Base-by-base conservation (phyloP, 768 basidiomycete species). In the Boletus fagicola region DNA sequence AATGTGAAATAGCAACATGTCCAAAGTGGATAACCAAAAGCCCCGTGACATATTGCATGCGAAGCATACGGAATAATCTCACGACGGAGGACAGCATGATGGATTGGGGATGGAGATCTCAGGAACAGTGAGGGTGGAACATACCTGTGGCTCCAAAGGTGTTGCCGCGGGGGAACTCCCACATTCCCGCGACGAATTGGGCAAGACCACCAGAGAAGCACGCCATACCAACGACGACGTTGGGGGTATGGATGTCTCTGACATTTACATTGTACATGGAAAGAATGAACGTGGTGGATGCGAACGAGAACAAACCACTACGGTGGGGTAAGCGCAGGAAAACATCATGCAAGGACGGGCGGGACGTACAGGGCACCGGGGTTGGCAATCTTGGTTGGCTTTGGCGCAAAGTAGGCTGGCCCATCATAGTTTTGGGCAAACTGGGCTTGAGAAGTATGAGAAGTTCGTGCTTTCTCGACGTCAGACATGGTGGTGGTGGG, bases 161-260 rank as follows among this genome's bases (percentile, higher is more conserved):
- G 61, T 92, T 90, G 1, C 85, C 85, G 33, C 80, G 73, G 16
- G 84, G 82, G 74, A 86, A 87, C 72, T 87, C 86, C 91, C 91
- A 93, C 87, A 94, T 92, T 42, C 94, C 94, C 31, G 92, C 93
- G 39, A 94, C 75, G 46, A 95, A 77, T 69, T 95, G 94, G 13
- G 80, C 86, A 33, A 94, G 84, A 58, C 94, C 94, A 61, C 93
- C 94, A 59, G 83, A 83, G 72, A 85, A 89, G 62, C 91, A 67
- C 26, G 92, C 91, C 92, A 95, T 92, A 50, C 92, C 94, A 49
- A 93, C 80, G 48, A 92, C 83, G 30, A 85, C 82, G 56, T 93
- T 92, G 40, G 89, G 84, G 6, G 67, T 64, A 18, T 65, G 59
- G 60, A 92, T 76, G 24, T 73, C 66, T n/a, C 85, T 80, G 1